Evolutionary conservation across 306 rosid species (phyloP), one percentile per base, ranked within the genome.

Genomic region (Oemleria cerasiformis): DNA sequence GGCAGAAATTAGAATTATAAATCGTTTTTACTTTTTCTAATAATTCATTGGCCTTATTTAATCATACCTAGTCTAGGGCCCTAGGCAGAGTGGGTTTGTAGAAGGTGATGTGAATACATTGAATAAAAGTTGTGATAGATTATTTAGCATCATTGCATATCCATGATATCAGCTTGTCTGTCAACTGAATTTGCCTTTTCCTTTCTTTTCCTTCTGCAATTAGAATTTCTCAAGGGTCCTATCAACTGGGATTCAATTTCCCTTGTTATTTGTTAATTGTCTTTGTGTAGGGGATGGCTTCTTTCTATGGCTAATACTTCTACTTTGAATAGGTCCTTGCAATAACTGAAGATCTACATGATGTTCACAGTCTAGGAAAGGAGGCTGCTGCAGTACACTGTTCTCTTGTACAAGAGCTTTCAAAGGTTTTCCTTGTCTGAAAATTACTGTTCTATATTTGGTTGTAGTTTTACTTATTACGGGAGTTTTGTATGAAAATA

Each of bases 291-390:
- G 53, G 50, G 50, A 41, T 36, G 0, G 40, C 21, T 8, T 34
- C 6, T 4, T 43, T 8, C 6, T 49, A 6, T 57, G 49, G 63
- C 40, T 67, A 68, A 68, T 73, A 59, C 63, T 72, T 21, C 53
- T 68, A 41, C 68, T 54, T 51, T 66, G 71, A 72, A 13, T 61
- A 92, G 98, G 97, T 92, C 71, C 85, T 92, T 51, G 97, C 93
- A 19, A 88, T 92, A 83, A 88, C 98, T 73, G 97, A 92, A 83
- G 97, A 92, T 82, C 80, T 90, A 57, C 98, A 90, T 9, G 96
- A 92, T 87, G 98, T 92, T 73, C 79, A 87, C 77, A 88, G 83
- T 84, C 77, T 90, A 78, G 98, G 98, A 80, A 92, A 85, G 83
- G 98, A 92, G 75, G 96, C 98, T 73, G 92, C 97, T 70, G 82